Base-by-base conservation (phyloP, 1,139 yeast genomes). In the Diutina ranongensis region DNA sequence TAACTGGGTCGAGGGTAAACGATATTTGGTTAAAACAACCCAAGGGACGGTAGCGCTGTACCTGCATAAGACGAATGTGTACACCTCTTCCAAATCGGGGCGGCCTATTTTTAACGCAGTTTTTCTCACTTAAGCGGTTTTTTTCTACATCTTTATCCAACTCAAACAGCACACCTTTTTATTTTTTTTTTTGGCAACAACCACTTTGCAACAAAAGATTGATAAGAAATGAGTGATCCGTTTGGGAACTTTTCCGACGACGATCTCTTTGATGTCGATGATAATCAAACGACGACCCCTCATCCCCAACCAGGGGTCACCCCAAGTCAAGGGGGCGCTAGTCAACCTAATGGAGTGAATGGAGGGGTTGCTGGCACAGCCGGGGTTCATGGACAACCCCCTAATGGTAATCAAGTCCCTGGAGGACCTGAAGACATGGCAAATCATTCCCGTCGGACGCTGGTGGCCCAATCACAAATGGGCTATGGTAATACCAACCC, bases 161-260 rank as follows among this genome's bases (percentile, higher is more conserved):
- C 15, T 7, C 18, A 13, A 21, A n/a, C 16, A 19, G 10, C 40
- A 35, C 20, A 7, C 18, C 20, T 13, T 15, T 18, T n/a, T n/a
- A n/a, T n/a, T n/a, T n/a, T n/a, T n/a, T n/a, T n/a, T n/a, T n/a
- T n/a, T n/a, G n/a, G n/a, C n/a, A n/a, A n/a, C n/a, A n/a, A n/a
- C n/a, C n/a, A n/a, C n/a, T 18, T 4, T 18, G 20, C 10, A 34
- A 34, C 36, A n/a, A n/a, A 9, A 32, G 35, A n/a, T 18, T 13
- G 18, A 16, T 25, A 12, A 19, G 27, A 12, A 7, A 38, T 38
- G 42, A 38, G 42, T 22, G 42, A 38, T 25, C 42, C 42, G 42
- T 38, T 38, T 18, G 42, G 42, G 20, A 38, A 38, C 42, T 38
- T 38, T 25, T 25, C 32, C 21, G 42, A 38, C 42, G 42, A 38